Evolutionary conservation across 179 eudicot genomes (phyloP).

Genomic region (Spergularia azorica): DNA sequence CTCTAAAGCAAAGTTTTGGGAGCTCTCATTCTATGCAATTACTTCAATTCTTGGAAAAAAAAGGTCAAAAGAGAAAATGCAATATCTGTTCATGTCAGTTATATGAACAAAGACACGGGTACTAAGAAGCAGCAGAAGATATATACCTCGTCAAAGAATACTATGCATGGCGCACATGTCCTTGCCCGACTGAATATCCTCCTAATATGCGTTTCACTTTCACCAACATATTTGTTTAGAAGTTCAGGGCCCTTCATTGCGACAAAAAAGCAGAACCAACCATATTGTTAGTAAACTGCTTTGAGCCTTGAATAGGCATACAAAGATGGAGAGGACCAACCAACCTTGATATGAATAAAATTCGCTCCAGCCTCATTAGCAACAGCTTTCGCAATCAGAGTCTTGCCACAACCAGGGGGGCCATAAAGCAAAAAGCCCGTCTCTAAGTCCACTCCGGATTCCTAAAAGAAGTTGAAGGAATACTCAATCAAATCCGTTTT

Average conservation of each 20-base stretch:
- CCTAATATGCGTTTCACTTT: conserved; percentile 82
- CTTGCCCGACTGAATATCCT: conserved; percentile 85
- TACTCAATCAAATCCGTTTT: not conserved
- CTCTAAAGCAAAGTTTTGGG: not conserved
- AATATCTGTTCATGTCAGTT: not conserved
- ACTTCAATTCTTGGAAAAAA: not conserved
- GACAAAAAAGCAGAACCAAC: conserved; percentile 16
- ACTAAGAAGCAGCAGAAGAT: not conserved
- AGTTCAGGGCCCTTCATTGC: conserved; percentile 79
- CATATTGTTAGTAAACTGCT: conserved; percentile 6
- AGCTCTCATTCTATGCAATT: not conserved
- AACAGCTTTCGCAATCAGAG: conserved; percentile 93
- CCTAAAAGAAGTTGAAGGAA: conserved; percentile 27
- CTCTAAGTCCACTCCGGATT: conserved; percentile 59
- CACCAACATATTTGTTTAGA: conserved; percentile 89
- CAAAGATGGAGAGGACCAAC: conserved; percentile 15
- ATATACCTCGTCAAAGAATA: conserved; percentile 94
- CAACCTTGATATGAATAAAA: conserved; percentile 91
- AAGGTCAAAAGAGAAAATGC: not conserved
- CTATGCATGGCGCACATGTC: conserved; percentile 91
- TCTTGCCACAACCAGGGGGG: conserved; percentile 99
- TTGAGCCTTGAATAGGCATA: not conserved
- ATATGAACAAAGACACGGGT: not conserved
- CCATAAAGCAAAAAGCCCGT: conserved; percentile 91
- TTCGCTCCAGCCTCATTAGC: conserved; percentile 94